Base-by-base conservation (phyloP, 2,329 filamentous ascomycete species). In the Septoria linicola region DNA sequence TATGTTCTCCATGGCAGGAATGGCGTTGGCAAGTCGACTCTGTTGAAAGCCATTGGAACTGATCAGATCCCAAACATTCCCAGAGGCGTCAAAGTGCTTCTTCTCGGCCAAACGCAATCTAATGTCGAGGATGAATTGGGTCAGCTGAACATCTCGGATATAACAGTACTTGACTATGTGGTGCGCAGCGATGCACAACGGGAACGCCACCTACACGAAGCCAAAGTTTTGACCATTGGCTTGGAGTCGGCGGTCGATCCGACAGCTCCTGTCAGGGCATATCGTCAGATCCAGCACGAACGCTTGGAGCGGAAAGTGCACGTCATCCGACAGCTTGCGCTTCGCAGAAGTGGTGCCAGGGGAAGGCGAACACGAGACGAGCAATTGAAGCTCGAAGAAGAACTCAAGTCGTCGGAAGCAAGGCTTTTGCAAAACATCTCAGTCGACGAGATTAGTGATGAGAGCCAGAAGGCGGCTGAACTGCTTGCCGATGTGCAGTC, bases 1-100 rank as follows among this genome's bases (percentile, higher is more conserved):
- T 95, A 95, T 74, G 88, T 88, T 0, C 74, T 95, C 1, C 76
- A 92, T 16, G 89, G 89, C 0, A 79, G 87, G 5, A 95, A 95
- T 69, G 89, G 89, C 0, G 86, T 84, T 1, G 89, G 89, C 4
- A 95, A 95, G 66, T 91, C 87, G 3, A 92, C 87, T 0, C 71
- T 92, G 5, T 73, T 93, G 13, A 81, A 81, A 63, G 88, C 89
- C 1, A 83, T 95, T 59, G 85, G 83, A 3, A 83, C 89, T 55
- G 88, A 88, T 62, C 76, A 90, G 27, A 86, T 95, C 13, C 88
- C 89, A 0, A 88, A 87, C 0, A 84, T 90, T 32, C 82, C 85
- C 0, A 79, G 85, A 58, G 73, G 79, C 23, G 82, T 83, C 0
- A 77, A 83, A 17, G 78, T 89, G 36, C 78, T 84, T 0, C 81